These are phyloP conservation scores for Phytophthora aleatoria DNA, from an alignment of 352 stramenopile species.

Conservation along the genomic window DNA sequence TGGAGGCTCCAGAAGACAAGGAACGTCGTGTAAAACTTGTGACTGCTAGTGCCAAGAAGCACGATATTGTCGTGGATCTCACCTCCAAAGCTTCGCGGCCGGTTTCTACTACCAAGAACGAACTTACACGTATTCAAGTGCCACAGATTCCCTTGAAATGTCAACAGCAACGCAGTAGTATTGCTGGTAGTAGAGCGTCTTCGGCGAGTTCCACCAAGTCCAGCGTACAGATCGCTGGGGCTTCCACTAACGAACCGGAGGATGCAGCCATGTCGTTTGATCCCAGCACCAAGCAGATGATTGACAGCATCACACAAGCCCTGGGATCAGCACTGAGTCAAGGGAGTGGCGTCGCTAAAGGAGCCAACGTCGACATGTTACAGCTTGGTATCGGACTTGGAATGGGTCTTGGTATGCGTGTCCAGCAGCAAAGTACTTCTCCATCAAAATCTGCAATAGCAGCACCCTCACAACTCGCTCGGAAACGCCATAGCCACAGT, in stretches of 20 bases:
- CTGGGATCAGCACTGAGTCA: conserved; percentile 43
- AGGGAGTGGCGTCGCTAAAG: conserved; percentile 24
- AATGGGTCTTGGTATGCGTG: conserved; percentile 87
- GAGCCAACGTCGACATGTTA: conserved; percentile 58
- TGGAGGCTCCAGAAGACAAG: conserved; percentile 74
- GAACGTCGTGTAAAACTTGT: conserved; percentile 60
- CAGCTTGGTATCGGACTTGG: conserved; percentile 88
- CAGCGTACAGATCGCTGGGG: conserved; percentile 11
- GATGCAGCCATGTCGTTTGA: conserved; percentile 30
- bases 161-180: conserved; percentile 9
- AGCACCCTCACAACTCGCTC: conserved; percentile 14
- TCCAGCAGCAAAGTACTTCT: conserved; percentile 48
- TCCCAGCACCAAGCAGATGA: conserved; percentile 65
- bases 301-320: conserved; percentile 77
- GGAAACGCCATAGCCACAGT: conserved; percentile 7
- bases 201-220: conserved; percentile 31
- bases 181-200: conserved; percentile 16
- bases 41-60: conserved; percentile 63
- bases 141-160: conserved; percentile 52
- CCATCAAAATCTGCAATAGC: conserved; percentile 14
- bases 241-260: conserved; percentile 4
- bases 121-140: conserved; percentile 62
- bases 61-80: conserved; percentile 57
- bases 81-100: not conserved
- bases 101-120: conserved; percentile 19